A percentile compares a stretch with the other conserved stretches of the same genome.
Conservation (phyloP, 2,329 filamentous ascomycete species). For the Fusarium austroafricanum region DNA sequence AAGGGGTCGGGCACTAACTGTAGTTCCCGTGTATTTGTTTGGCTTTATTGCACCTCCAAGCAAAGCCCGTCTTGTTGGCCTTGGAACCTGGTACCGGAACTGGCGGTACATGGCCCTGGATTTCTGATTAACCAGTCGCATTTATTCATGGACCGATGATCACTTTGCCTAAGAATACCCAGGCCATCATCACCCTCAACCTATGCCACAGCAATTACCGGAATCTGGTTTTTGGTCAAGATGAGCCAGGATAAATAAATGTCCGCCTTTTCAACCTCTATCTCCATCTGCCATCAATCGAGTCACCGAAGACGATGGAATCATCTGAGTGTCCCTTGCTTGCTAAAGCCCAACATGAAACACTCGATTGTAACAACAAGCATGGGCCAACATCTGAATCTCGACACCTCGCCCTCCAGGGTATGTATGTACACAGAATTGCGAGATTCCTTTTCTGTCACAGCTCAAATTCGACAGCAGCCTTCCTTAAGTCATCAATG, state of each 20-base stretch:
- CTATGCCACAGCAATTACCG: not conserved
- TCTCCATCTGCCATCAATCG: not conserved
- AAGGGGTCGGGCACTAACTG: constrained; percentile 18
- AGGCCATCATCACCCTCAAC: not conserved
- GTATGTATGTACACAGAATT: not conserved
- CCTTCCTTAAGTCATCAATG: not conserved
- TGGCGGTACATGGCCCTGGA: constrained; percentile 19
- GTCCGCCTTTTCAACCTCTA: not conserved
- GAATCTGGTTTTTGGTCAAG: not conserved
- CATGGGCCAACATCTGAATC: constrained; percentile 6
- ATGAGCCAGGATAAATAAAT: not conserved
- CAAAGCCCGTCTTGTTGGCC: constrained; percentile 4
- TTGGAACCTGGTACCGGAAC: constrained; percentile 21
- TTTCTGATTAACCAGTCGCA: constrained; percentile 23
- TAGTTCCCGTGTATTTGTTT: constrained; percentile 10
- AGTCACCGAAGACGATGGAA: constrained; percentile 11
- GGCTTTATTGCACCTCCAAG: not conserved
- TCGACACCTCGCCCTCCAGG: not conserved
- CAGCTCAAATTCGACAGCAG: constrained; percentile 9
- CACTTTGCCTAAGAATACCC: constrained; percentile 10
- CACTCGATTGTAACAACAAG: constrained; percentile 16
- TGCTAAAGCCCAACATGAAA: constrained; percentile 14
- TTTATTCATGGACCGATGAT: constrained; percentile 19
- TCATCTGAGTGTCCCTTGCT: constrained; percentile 11
- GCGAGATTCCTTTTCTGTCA: constrained; percentile 3